phyloP scores from a whole-genome alignment of 2,329 filamentous ascomycete genomes.

The Diaporthe destruens region DNA sequence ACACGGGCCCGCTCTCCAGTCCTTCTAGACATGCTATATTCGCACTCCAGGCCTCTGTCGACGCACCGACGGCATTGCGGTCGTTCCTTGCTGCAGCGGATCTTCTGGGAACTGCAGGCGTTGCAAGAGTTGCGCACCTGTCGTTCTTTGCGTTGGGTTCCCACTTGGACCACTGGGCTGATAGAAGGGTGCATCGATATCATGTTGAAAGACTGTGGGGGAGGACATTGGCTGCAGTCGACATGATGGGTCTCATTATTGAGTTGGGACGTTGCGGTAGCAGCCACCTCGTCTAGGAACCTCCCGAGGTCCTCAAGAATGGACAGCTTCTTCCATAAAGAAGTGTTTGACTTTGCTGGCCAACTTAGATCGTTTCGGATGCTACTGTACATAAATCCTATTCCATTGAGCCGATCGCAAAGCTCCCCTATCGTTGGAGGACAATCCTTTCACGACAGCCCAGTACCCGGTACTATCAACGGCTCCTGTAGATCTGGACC shows the following conservation, averaged over 20 bases:
- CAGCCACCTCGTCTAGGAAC: neutral
- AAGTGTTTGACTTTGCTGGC: neutral
- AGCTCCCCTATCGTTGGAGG: neutral
- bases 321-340: neutral
- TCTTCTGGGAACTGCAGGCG: slow-evolving; percentile 20
- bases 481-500: slow-evolving; percentile 1
- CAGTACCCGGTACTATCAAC: neutral
- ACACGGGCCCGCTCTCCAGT: slow-evolving; percentile 9
- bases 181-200: slow-evolving; percentile 10
- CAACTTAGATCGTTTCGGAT: slow-evolving; percentile 4
- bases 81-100: slow-evolving; percentile 18
- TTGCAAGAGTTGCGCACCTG: slow-evolving; percentile 18
- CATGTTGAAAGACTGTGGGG: neutral
- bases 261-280: neutral
- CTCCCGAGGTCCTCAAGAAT: neutral
- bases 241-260: slow-evolving; percentile 10
- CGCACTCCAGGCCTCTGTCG: slow-evolving; percentile 9
- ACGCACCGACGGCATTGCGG: slow-evolving; percentile 12
- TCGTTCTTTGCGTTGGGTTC: slow-evolving; percentile 8
- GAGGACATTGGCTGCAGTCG: neutral
- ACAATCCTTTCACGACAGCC: neutral
- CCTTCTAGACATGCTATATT: slow-evolving; percentile 12
- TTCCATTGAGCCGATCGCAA: neutral
- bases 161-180: slow-evolving; percentile 3
- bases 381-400: slow-evolving; percentile 9